Percentiles rank a stretch among this genome's conserved stretches.
Conservation (phyloP, 2,329 filamentous ascomycete species). For the Amauroascus niger region DNA sequence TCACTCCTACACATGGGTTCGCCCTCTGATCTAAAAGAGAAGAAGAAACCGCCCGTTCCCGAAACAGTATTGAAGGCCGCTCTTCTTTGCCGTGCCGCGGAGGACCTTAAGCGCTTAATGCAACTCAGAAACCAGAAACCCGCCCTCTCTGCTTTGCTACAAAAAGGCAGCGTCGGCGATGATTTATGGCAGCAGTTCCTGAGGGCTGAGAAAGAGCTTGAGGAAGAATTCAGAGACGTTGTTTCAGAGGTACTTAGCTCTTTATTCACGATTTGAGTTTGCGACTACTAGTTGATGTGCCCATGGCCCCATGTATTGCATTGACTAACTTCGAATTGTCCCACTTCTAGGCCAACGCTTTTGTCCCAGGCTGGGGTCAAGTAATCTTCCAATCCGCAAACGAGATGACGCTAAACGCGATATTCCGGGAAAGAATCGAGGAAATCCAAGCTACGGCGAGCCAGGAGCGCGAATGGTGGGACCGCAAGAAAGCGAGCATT, state of each 20-base stretch:
- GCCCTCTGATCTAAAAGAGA: conserved; percentile 43
- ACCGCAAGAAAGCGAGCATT: conserved; percentile 65
- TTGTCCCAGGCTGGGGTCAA: conserved; percentile 81
- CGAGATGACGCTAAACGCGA: conserved; percentile 80
- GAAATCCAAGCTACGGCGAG: conserved; percentile 63
- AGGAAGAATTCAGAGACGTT: conserved; percentile 88
- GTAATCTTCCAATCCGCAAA: conserved; percentile 95
- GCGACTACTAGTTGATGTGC: not conserved
- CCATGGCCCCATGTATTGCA: no score
- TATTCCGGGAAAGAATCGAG: conserved; percentile 63
- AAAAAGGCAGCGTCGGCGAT: conserved; percentile 87
- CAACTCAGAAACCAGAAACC: conserved; percentile 81
- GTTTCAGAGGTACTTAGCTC: conserved; percentile 70
- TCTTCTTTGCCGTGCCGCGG: conserved; percentile 75
- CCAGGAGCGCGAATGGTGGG: conserved; percentile 85
- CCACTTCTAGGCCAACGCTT: conserved; percentile 66
- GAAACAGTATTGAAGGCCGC: conserved; percentile 81
- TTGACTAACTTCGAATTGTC: conserved; percentile 6
- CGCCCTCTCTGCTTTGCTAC: conserved; percentile 70
- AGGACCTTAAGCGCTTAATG: conserved; percentile 87
- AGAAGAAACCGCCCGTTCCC: conserved; percentile 62
- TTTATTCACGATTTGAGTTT: not conserved
- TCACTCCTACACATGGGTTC: conserved; percentile 73
- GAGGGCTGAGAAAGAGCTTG: conserved; percentile 93
- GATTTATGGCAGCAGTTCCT: conserved; percentile 90